phyloP scores from a whole-genome alignment of 371 early-diverging fungal species.

The Mortierella sp. region DNA sequence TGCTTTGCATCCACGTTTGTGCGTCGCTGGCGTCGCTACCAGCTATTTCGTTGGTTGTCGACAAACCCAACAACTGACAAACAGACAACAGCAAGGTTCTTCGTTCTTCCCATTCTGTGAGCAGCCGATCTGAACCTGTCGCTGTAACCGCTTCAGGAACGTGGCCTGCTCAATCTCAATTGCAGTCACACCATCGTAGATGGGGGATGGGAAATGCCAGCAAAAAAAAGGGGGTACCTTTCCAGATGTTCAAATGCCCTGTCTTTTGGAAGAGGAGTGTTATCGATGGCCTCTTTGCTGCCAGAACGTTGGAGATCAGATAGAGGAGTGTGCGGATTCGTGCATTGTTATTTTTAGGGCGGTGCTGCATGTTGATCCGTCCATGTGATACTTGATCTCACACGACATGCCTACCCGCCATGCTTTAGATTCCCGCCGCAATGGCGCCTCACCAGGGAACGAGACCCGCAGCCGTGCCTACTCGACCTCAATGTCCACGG shows the following conservation, averaged over 20 bases:
- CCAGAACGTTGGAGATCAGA: too few species aligned
- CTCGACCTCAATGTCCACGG: conserved; percentile 32
- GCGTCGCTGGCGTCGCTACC: too few species aligned
- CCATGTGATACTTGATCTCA: neutral
- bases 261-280: too few species aligned
- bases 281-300: too few species aligned
- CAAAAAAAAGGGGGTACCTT: too few species aligned
- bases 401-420: neutral
- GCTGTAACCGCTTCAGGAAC: conserved; percentile 8
- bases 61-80: neutral
- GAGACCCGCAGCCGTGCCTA: conserved; percentile 25
- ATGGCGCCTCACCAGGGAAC: neutral
- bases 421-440: conserved; percentile 13
- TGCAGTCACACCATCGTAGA: neutral
- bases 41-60: neutral
- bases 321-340: too few species aligned
- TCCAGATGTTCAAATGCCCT: too few species aligned
- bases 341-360: too few species aligned
- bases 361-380: neutral
- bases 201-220: too few species aligned
- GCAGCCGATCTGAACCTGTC: conserved; percentile 19
- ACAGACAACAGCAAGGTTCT: too few species aligned
- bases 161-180: conserved; percentile 10
- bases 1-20: neutral
- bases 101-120: too few species aligned